Percentiles rank a stretch among this genome's conserved stretches.
phyloP scores from a whole-genome alignment of 1,284 basidiomycete species.

The Trametes sp. region DNA sequence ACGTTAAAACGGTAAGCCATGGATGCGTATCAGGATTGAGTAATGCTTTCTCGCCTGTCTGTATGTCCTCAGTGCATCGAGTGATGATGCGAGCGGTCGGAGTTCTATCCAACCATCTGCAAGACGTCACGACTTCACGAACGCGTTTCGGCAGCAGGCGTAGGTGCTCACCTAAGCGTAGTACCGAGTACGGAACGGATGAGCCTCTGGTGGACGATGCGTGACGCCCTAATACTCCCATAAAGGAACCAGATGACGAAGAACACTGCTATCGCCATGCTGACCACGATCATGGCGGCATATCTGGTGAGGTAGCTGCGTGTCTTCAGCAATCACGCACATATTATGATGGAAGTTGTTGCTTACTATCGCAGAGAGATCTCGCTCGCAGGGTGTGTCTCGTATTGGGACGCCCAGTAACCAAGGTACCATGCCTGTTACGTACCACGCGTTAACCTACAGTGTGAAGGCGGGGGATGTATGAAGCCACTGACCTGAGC shows the following conservation, averaged over 20 bases:
- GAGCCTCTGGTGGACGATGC: slow-evolving; percentile 62
- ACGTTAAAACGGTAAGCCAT: not conserved
- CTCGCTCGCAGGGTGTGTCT: slow-evolving; percentile 37
- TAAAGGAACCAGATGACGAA: slow-evolving; percentile 46
- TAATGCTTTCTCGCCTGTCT: slow-evolving; percentile 40
- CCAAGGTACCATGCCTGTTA: slow-evolving; percentile 40
- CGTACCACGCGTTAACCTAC: slow-evolving; percentile 19
- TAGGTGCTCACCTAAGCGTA: slow-evolving; percentile 50
- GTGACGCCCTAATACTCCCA: slow-evolving; percentile 59
- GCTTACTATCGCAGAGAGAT: slow-evolving; percentile 36
- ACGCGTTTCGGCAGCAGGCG: slow-evolving; percentile 13
- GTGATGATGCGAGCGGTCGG: slow-evolving; percentile 66
- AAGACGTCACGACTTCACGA: slow-evolving; percentile 30
- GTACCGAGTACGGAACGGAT: slow-evolving; percentile 63
- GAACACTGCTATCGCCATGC: slow-evolving; percentile 38
- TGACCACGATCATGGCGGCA: slow-evolving; percentile 43
- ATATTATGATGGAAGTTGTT: not conserved
- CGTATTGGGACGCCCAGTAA: slow-evolving; percentile 43
- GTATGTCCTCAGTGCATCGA: slow-evolving; percentile 67
- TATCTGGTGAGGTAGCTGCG: slow-evolving; percentile 54
- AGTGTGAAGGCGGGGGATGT: no score
- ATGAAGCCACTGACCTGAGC: slow-evolving; percentile 9
- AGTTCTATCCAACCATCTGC: slow-evolving; percentile 62
- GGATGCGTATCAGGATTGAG: no score
- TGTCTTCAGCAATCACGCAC: slow-evolving; percentile 10